Base-by-base conservation (phyloP, 2,329 filamentous ascomycete genomes). In the Xylaria sp. region DNA sequence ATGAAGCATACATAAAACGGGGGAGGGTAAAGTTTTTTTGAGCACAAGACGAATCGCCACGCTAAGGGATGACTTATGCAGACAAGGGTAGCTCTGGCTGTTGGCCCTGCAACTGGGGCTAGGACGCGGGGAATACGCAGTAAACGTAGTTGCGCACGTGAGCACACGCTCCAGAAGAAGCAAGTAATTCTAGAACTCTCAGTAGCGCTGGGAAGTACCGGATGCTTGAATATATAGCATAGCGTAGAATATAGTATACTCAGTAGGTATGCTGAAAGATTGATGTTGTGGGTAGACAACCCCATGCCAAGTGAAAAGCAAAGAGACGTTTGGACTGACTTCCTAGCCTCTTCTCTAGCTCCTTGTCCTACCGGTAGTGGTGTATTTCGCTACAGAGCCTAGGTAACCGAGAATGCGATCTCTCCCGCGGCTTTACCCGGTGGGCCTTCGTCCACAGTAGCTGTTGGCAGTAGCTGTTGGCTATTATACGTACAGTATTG, bases 101-200 rank as follows among this genome's bases (percentile, higher is more conserved):
- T 44, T 50, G 15, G 36, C n/a, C 31, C 44, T 47, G 3, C 20
- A 53, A 58, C 58, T 53, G 51, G 29, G 38, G 51, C 38, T 47
- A 47, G 39, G 58, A 63, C 45, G 59, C 59, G 63, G 63, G 58
- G 63, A 58, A 62, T 31, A n/a, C n/a, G n/a, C n/a, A n/a, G n/a
- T 31, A 45, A 39, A 42, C 29, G 31, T 25, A 51, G 36, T 10
- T 45, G 33, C 11, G 33, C 33, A 54, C 50, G 50, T 38, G 50
- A 54, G 50, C n/a, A 33, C 13, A 20, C 17, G 29, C 7, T 31
- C 27, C 25, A 33, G 25, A 13, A 47, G 50, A 38, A 56, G 47
- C 51, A 36, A 47, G 17, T 3, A 31, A 29, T 38, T 31, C 33
- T 33, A 50, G 31, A 39, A 47, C 33, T n/a, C 25, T 4, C 11